Conservation (phyloP, 2,329 filamentous ascomycete species). For the Penicillium verrucosum region DNA sequence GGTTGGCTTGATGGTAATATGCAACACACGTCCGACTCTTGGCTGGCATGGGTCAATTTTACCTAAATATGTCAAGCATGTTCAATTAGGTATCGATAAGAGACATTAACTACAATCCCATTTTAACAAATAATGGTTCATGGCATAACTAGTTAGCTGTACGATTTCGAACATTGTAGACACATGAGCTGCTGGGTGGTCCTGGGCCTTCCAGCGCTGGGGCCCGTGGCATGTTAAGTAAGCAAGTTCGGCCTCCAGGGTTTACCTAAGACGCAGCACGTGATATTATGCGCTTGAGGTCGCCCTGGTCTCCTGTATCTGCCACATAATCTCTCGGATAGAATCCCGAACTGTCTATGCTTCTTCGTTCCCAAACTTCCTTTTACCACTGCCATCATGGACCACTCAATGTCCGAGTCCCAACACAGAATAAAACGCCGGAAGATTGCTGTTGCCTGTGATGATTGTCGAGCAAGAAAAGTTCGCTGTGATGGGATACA, state of each 20-base stretch:
- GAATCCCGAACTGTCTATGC: slow-evolving; percentile 1
- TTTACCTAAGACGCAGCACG: not conserved
- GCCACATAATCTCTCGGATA: not conserved
- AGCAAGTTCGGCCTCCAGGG: not conserved
- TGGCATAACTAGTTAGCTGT: not conserved
- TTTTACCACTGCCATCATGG: not conserved
- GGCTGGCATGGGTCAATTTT: slow-evolving; percentile 9
- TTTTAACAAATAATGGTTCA: not conserved
- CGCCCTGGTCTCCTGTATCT: not conserved
- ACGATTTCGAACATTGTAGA: not conserved
- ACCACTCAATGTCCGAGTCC: not conserved
- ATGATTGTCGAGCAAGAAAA: slow-evolving; percentile 44
- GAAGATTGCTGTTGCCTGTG: slow-evolving; percentile 46
- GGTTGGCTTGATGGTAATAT: slow-evolving; percentile 6
- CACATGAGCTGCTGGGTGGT: not conserved
- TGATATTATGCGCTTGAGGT: not conserved
- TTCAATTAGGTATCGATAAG: too few relatives aligned
- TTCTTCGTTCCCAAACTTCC: not conserved
- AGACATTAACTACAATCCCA: not conserved
- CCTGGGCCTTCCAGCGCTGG: too few relatives aligned
- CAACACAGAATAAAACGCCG: slow-evolving; percentile 34
- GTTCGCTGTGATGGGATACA: slow-evolving; percentile 43
- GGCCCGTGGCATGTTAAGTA: not conserved
- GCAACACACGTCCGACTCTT: slow-evolving; percentile 5
- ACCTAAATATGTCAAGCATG: not conserved